phyloP scores from a whole-genome alignment of 2,329 filamentous ascomycete species.

The Colletotrichum endophyticum region DNA sequence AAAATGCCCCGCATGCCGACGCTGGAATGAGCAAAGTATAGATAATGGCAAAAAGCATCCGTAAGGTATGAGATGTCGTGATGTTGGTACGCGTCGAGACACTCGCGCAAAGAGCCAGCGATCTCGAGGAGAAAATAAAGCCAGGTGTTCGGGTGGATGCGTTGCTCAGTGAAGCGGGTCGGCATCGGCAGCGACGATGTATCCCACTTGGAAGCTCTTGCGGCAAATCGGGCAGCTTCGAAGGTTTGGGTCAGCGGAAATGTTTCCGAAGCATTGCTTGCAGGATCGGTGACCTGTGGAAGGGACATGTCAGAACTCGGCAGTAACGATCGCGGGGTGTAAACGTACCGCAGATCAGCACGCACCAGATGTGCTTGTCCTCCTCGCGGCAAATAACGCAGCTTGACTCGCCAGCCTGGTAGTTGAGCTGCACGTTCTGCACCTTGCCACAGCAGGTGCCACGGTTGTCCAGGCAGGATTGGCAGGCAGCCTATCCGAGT shows the following conservation, averaged over 20 bases:
- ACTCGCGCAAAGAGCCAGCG: background rate
- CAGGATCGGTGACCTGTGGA: background rate
- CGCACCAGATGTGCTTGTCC: background rate
- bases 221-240: background rate
- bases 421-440: background rate
- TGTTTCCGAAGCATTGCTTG: background rate
- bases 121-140: background rate
- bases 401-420: background rate
- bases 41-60: background rate
- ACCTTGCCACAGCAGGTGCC: background rate
- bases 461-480: background rate
- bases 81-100: background rate
- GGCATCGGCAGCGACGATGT: background rate
- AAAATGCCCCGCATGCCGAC: background rate
- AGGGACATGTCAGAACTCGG: background rate
- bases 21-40: background rate
- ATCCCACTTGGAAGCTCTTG: background rate
- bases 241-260: background rate
- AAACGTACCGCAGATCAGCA: background rate
- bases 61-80: background rate
- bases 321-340: no score
- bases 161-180: background rate
- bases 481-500: background rate
- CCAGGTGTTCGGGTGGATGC: background rate
- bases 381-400: background rate